Conservation (phyloP, 768 basidiomycete genomes). For the Ramaria sp. region DNA sequence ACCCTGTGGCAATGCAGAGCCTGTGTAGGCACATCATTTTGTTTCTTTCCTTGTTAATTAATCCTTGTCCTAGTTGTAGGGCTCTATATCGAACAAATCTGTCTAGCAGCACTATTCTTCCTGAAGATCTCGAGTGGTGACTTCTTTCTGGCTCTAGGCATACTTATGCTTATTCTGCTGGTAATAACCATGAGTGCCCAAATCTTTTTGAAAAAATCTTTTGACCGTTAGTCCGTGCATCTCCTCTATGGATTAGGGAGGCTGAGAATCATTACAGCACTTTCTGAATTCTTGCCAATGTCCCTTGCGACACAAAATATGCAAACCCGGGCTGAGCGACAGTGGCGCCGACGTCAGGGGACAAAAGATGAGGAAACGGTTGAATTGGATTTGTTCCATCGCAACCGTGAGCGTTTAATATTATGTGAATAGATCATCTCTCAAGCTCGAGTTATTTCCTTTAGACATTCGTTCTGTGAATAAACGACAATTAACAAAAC, state of each 20-base stretch:
- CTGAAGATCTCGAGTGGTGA: conserved; percentile 31
- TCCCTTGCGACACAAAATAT: conserved; percentile 51
- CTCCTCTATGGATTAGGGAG: too few species aligned
- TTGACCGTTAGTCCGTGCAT: conserved; percentile 26
- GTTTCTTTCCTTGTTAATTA: background rate
- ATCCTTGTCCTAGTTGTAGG: conserved; percentile 39
- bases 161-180: conserved; percentile 50
- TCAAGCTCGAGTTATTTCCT: background rate
- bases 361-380: conserved; percentile 19
- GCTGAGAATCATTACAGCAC: conserved; percentile 23
- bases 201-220: conserved; percentile 27
- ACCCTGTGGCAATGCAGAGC: conserved; percentile 33
- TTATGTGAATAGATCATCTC: background rate
- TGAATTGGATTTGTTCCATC: conserved; percentile 18
- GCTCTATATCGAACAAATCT: conserved; percentile 62
- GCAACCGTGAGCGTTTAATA: conserved; percentile 12
- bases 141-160: conserved; percentile 31
- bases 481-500: conserved; percentile 6
- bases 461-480: conserved; percentile 6
- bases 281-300: conserved; percentile 47
- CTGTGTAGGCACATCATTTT: conserved; percentile 28
- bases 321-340: conserved; percentile 26
- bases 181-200: conserved; percentile 40
- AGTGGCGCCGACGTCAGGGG: conserved; percentile 3
- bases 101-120: conserved; percentile 59